These are phyloP conservation scores for Agrostemma githago DNA, from an alignment of 148 eudicot species.

Conservation along the genomic window DNA sequence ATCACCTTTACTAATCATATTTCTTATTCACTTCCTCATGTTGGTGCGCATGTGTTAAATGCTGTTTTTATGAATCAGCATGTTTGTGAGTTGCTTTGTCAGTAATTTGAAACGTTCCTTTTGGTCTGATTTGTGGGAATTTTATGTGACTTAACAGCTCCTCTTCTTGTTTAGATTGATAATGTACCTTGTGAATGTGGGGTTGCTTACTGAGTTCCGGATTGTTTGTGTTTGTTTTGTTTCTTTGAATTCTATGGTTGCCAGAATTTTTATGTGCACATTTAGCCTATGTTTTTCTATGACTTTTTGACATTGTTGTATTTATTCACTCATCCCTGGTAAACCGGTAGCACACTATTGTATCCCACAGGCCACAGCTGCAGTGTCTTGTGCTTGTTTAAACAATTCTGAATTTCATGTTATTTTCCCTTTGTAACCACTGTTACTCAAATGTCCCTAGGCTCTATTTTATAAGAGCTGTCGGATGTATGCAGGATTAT, in stretches of 20 bases:
- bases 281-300: not conserved
- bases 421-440: not conserved
- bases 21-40: not conserved
- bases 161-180: not conserved
- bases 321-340: not conserved
- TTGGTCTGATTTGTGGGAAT: not conserved
- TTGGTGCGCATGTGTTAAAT: not conserved
- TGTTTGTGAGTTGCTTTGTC: not conserved
- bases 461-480: not conserved
- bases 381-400: not conserved
- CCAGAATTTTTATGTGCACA: not conserved
- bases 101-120: not conserved
- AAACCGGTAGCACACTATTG: not conserved
- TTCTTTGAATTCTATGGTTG: not conserved
- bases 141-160: not conserved
- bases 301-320: not conserved
- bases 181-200: not conserved
- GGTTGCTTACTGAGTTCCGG: not conserved
- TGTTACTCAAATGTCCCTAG: not conserved
- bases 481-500: not conserved
- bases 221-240: not conserved
- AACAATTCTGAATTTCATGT: not conserved
- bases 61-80: not conserved
- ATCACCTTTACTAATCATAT: not conserved
- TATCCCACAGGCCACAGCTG: not conserved